These are phyloP conservation scores for Ganoderma lingzhi DNA, from an alignment of 1,284 basidiomycete genomes.

Conservation along the genomic window DNA sequence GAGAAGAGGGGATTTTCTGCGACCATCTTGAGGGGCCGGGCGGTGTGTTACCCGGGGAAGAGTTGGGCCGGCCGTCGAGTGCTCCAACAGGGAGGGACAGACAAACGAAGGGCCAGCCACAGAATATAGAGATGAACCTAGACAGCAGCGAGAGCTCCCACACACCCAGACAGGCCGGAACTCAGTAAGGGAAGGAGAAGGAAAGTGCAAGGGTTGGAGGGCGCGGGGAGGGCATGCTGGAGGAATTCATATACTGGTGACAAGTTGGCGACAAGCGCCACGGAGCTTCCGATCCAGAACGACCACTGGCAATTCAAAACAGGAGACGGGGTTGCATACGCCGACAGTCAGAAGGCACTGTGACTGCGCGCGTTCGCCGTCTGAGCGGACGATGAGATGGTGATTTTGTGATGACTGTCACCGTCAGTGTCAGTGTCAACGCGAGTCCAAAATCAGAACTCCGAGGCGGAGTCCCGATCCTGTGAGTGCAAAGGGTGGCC, in stretches of 20 bases:
- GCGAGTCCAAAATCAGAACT: neutral
- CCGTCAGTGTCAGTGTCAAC: too few relatives aligned
- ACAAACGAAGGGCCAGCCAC: neutral
- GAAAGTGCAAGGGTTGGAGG: neutral
- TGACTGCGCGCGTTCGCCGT: conserved; percentile 1
- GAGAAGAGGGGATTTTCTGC: conserved; percentile 41
- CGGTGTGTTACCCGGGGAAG: neutral
- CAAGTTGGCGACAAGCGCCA: conserved; percentile 12
- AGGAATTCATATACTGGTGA: conserved; percentile 6
- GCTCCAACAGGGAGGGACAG: neutral
- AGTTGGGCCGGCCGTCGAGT: neutral
- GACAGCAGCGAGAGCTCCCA: conserved; percentile 1
- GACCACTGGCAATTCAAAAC: neutral
- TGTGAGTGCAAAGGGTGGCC: neutral
- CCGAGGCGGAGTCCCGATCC: neutral
- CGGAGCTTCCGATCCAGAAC: conserved; percentile 6
- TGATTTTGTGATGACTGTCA: neutral
- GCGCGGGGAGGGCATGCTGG: conserved; percentile 8
- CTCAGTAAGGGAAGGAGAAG: neutral
- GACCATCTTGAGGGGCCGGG: conserved; percentile 33
- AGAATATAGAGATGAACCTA: neutral
- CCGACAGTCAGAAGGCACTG: neutral
- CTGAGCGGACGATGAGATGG: neutral
- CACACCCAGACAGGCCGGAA: conserved; percentile 10
- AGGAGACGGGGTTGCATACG: neutral